A percentile compares a stretch with the other conserved stretches of the same genome.
Conservation (phyloP, 768 basidiomycete species). For the Agaricus blazei region DNA sequence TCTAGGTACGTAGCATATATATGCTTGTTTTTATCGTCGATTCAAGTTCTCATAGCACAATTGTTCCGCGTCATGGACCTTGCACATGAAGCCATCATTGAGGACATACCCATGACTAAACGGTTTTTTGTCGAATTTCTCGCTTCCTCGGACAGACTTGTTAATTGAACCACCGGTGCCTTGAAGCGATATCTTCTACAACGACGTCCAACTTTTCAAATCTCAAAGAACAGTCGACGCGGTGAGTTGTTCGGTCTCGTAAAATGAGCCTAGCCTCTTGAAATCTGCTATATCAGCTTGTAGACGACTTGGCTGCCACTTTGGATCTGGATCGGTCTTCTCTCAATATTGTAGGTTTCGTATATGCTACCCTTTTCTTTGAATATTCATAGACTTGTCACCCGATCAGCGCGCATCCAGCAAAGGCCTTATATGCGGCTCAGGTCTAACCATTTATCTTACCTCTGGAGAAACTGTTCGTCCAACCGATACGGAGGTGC, state of each 20-base stretch:
- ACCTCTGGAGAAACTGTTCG: conserved; percentile 45
- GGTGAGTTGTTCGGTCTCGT: conserved; percentile 32
- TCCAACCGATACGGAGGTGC: conserved; percentile 57
- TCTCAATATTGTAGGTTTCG: conserved; percentile 50
- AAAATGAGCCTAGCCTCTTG: background rate
- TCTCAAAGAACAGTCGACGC: conserved; percentile 75
- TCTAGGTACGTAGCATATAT: conserved; percentile 27
- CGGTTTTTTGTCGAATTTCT: conserved; percentile 30
- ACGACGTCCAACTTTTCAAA: conserved; percentile 74
- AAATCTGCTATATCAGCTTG: conserved; percentile 45
- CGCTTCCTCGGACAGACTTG: background rate
- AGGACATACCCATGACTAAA: conserved; percentile 57
- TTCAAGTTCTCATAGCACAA: conserved; percentile 43
- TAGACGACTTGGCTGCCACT: conserved; percentile 88
- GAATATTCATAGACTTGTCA: conserved; percentile 1
- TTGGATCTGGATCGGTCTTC: conserved; percentile 68
- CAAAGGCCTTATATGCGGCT: conserved; percentile 83
- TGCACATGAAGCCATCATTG: conserved; percentile 61
- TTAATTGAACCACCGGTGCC: conserved; percentile 1
- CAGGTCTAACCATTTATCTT: conserved; percentile 54
- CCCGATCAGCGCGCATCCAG: conserved; percentile 72
- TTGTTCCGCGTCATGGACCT: conserved; percentile 61
- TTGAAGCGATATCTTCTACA: conserved; percentile 82
- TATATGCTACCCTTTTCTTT: conserved; percentile 32
- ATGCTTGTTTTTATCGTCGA: conserved; percentile 4